Evolutionary conservation across 257 asterid species (phyloP), one percentile per base, ranked within the genome.

Genomic region (Solanum ossicruentum): DNA sequence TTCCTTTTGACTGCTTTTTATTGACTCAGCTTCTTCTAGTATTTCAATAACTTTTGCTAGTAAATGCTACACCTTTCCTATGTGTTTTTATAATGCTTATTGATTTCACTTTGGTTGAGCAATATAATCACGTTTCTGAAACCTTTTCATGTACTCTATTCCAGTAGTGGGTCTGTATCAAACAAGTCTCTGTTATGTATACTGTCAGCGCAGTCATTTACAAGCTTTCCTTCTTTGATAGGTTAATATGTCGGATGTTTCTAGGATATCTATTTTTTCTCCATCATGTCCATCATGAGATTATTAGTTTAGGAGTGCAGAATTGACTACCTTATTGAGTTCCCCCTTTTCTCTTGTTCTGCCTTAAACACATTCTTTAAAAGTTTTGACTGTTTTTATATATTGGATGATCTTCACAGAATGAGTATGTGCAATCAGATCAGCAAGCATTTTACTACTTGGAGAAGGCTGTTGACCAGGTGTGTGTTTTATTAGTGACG

Each of bases 401-500:
- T 43, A 65, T 65, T 57, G 60, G 43, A 52, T 85, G 78, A 17
- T 86, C 85, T 79, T 87, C 69, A 67, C 94, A 96, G 99, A 92
- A 94, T 86, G 90, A 92, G 81, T 90, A 93, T 86, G 98, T 89
- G 72, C 97, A 92, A 89, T 93, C 98, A 13, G 98, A 93, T 83
- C 98, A 96, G 86, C 95, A 94, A 88, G 98, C 97, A 87, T 93
- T 95, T 87, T 89, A 91, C 89, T 95, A 93, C 91, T 65, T 96
- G 87, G 96, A 93, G 89, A 90, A 91, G 86, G 99, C 98, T 86
- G 99, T 92, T 72, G 97, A 95, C 88, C 97, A 93, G 97, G 99
- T 96, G 85, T 66, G 77, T 84, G 56, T 17, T 80, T 57, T 85
- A 84, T 10, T 65, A 17, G 57, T 26, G 85, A 75, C 84, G 84